Base-by-base conservation (phyloP, 2,329 filamentous ascomycete species). In the Blumeria hordei region DNA sequence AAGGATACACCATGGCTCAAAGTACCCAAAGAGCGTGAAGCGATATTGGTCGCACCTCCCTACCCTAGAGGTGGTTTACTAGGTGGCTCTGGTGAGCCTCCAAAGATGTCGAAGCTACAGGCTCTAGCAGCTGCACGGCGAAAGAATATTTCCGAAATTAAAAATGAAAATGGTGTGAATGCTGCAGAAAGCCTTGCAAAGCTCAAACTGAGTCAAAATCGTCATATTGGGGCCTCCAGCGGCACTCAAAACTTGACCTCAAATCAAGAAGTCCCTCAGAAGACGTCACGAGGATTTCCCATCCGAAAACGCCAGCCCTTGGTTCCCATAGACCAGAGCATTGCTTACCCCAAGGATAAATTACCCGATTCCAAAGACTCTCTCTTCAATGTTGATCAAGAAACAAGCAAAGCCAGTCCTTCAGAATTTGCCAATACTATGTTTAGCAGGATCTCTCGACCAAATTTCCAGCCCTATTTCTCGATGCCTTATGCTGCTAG, bases 81-180 rank as follows among this genome's bases (percentile, higher is more conserved):
- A 2, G 93, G 92, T 34, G 93, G 92, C 36, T 76, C 79, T 8
- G 75, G 77, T 51, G 69, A 69, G 11, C 64, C 70, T n/a, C 74
- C 77, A 3, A 92, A 88, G 64, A 74, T 85, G 67, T 94, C 90
- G 5, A 98, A 98, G 64, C 72, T 98, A 49, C 90, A 94, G 62
- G 87, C 87, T 51, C 71, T 98, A 44, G 88, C 90, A 54, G 87
- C 87, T 36, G 83, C 85, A 55, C 76, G 88, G 33, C 88, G 88
- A 66, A 88, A 85, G 68, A 94, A 88, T 67, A 80, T 80, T 12
- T 80, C 80, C 34, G 80, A 82, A 41, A 80, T 76, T 61, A 70
- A 66, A 47, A 57, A 62, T 45, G 55, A 44, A 51, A 39, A 7
- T 36, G n/a, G 28, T 10, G 55, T 34, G 18, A 54, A 39, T 21